phyloP scores from a whole-genome alignment of 257 asterid species.

The Fraxinus cuspidata region DNA sequence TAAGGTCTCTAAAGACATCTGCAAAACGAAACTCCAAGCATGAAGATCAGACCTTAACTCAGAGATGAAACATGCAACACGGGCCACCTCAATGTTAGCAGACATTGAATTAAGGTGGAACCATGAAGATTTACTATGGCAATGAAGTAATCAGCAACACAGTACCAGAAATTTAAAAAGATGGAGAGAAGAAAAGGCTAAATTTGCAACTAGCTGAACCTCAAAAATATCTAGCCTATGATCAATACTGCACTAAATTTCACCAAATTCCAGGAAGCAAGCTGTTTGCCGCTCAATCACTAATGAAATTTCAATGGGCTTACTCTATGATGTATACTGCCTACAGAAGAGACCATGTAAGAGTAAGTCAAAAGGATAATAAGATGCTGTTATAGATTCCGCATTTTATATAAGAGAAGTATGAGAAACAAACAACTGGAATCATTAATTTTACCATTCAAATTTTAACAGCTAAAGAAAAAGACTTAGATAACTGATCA shows the following conservation, averaged over 20 bases:
- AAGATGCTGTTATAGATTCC: background rate
- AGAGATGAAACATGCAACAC: background rate
- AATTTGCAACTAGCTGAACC: background rate
- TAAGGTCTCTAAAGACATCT: slow-evolving; percentile 75
- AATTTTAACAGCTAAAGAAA: slow-evolving; percentile 2
- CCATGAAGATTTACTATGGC: background rate
- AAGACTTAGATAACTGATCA: background rate
- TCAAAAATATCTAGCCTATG: background rate
- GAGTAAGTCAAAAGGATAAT: background rate
- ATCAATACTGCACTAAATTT: background rate
- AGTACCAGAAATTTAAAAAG: background rate
- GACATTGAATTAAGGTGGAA: background rate
- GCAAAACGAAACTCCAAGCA: slow-evolving; percentile 23
- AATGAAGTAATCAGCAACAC: background rate
- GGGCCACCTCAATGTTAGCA: background rate
- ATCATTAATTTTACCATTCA: background rate
- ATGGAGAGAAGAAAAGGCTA: background rate
- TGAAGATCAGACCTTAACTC: background rate
- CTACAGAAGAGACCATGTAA: slow-evolving; percentile 1
- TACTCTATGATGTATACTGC: background rate
- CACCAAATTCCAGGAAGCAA: background rate
- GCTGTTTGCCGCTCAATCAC: background rate
- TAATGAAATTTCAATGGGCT: background rate
- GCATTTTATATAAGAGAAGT: background rate
- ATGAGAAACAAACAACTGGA: background rate